Conservation (phyloP, 2,329 filamentous ascomycete species). For the Dactylellina haptotyla region DNA sequence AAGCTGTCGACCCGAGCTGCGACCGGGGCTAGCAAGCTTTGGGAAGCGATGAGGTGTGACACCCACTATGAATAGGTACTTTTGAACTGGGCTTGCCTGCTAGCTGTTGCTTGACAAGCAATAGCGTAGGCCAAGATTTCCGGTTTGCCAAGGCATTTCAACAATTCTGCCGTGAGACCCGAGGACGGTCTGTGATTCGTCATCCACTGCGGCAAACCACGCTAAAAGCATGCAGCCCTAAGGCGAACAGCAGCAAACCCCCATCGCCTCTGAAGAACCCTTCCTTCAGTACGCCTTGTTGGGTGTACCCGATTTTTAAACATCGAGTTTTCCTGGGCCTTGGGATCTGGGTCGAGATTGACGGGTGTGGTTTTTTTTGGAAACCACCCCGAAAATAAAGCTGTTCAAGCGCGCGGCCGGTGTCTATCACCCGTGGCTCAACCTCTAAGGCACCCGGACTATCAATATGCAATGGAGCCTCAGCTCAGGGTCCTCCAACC, state of each 20-base stretch:
- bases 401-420: conserved; percentile 33
- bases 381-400: conserved; percentile 21
- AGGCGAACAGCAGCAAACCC: too few species aligned
- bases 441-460: conserved; percentile 1
- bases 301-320: too few species aligned
- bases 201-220: conserved; percentile 32
- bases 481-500: neutral
- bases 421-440: conserved; percentile 26
- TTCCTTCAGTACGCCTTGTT: conserved; percentile 39
- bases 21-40: conserved; percentile 31
- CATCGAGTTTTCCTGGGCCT: conserved; percentile 1
- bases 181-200: conserved; percentile 40
- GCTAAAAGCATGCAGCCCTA: conserved; percentile 53
- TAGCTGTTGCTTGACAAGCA: conserved; percentile 19
- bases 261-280: conserved; percentile 3
- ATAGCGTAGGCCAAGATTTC: conserved; percentile 46
- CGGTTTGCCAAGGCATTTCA: conserved; percentile 32
- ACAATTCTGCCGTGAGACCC: conserved; percentile 33
- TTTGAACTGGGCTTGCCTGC: too few species aligned
- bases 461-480: neutral
- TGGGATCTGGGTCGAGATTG: neutral
- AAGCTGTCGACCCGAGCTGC: conserved; percentile 29
- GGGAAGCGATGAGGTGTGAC: conserved; percentile 43
- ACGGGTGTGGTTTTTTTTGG: too few species aligned
- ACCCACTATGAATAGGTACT: too few species aligned